Base-by-base conservation (phyloP, 495 filamentous ascomycete species). In the Neurospora sp. region DNA sequence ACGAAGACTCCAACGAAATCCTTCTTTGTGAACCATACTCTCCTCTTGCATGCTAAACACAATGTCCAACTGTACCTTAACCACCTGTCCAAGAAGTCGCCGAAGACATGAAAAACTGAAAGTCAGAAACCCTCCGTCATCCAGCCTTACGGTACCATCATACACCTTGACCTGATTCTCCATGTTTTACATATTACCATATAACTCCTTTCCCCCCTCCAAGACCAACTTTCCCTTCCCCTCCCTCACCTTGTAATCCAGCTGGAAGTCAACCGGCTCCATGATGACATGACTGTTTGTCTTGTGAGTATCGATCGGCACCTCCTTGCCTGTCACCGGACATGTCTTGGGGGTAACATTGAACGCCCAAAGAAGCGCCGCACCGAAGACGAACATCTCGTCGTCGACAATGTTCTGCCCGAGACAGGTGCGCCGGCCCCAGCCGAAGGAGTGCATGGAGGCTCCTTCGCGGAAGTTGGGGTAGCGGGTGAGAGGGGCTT, bases 401-500 rank as follows among this genome's bases (percentile, higher is more conserved):
- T 86, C 83, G 73, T 91, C 89, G 5, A 90, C 90, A n/a, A 92
- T 83, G 54, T 88, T 83, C 31, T 89, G 86, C 0, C 90, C 90
- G 0, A 90, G 76, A 72, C 90, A 92, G 8, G 88, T 86, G 11
- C 90, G 83, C 2, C 90, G 86, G 5, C 90, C 90, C 77, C 86
- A 90, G 6, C 90, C 90, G 74, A 91, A 92, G 1, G 81, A 83
- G 70, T 87, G 84, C 84, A 86, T 86, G 34, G 79, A 74, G 2
- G 78, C 74, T 8, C 78, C 87, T 81, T 80, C 88, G 78, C 77
- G 87, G 82, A 83, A 85, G 84, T 85, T 85, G 54, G 86, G 86
- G 48, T 84, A 88, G 39, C 82, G 77, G 0, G 84, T 81, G 2
- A 88, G 82, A 10, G 86, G 86, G 69, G 85, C 85, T 72, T 85